These are phyloP conservation scores for Cymbomonas tetramitiformis DNA, from an alignment of 139 green algal species.

Conservation along the genomic window DNA sequence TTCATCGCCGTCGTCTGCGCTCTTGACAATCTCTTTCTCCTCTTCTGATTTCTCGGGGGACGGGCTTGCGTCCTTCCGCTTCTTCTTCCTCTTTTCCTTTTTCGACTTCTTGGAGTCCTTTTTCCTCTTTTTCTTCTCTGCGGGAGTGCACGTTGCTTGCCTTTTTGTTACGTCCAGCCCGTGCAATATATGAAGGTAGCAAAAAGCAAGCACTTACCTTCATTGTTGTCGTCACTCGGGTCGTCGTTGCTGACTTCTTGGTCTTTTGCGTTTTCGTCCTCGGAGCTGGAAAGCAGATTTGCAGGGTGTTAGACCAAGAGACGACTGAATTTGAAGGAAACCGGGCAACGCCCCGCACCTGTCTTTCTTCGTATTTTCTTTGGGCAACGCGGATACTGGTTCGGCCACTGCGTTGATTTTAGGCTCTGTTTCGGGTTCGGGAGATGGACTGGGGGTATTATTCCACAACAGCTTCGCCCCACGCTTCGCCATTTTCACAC, in stretches of 20 bases:
- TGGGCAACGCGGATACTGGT: background rate
- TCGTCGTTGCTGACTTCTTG: background rate
- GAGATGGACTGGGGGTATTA: slow-evolving; percentile 1
- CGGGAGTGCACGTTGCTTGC: too few species aligned
- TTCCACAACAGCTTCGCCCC: background rate
- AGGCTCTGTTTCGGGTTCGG: background rate
- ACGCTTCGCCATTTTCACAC: too few species aligned
- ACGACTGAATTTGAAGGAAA: too few species aligned
- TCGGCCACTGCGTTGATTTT: background rate
- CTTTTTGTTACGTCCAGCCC: too few species aligned
- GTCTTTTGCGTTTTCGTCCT: slow-evolving; percentile 5
- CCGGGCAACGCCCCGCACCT: too few species aligned
- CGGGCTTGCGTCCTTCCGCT: background rate
- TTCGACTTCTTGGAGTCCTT: background rate
- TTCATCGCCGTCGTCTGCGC: background rate
- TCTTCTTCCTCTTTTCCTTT: background rate
- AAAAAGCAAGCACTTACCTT: too few species aligned
- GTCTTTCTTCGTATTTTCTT: background rate
- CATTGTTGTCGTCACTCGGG: background rate
- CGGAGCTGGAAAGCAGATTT: too few species aligned
- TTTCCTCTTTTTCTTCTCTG: background rate
- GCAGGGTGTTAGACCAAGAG: too few species aligned
- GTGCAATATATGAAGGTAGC: too few species aligned
- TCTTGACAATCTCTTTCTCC: background rate
- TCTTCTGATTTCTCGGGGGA: background rate